These are phyloP conservation scores for Camillea tinctor DNA, from an alignment of 2,329 filamentous ascomycete species.

Conservation along the genomic window DNA sequence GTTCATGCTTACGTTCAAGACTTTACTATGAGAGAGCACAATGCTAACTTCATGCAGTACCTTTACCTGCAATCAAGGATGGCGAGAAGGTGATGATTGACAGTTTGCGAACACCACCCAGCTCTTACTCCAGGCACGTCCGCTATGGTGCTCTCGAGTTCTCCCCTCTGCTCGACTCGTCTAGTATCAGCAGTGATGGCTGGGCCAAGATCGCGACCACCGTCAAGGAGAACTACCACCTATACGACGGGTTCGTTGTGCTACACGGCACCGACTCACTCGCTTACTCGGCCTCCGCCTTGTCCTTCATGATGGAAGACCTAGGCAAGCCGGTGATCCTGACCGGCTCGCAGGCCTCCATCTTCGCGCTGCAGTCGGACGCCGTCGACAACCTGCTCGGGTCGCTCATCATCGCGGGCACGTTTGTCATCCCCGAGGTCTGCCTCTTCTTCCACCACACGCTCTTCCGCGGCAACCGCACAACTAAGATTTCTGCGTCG, in stretches of 20 bases:
- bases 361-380: constrained; percentile 87
- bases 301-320: constrained; percentile 87
- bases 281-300: constrained; percentile 82
- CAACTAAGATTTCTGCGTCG: constrained; percentile 83
- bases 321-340: constrained; percentile 88
- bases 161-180: constrained; percentile 80
- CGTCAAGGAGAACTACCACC: constrained; percentile 80
- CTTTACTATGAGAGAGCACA: background rate
- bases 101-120: constrained; percentile 76
- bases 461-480: constrained; percentile 83
- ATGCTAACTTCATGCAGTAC: constrained; percentile 33
- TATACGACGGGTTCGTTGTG: constrained; percentile 88
- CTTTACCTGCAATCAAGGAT: constrained; percentile 50
- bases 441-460: constrained; percentile 93
- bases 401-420: constrained; percentile 84
- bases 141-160: constrained; percentile 86
- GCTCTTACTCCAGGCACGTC: constrained; percentile 76
- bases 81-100: constrained; percentile 54
- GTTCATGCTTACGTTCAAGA: background rate
- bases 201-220: constrained; percentile 82
- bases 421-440: constrained; percentile 90
- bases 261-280: constrained; percentile 89
- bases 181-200: constrained; percentile 80
- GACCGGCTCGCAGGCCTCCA: constrained; percentile 79
- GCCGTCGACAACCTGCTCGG: constrained; percentile 88